Evolutionary conservation across 441 rosid genomes (phyloP).

Genomic region (Adansonia madagascariensis): DNA sequence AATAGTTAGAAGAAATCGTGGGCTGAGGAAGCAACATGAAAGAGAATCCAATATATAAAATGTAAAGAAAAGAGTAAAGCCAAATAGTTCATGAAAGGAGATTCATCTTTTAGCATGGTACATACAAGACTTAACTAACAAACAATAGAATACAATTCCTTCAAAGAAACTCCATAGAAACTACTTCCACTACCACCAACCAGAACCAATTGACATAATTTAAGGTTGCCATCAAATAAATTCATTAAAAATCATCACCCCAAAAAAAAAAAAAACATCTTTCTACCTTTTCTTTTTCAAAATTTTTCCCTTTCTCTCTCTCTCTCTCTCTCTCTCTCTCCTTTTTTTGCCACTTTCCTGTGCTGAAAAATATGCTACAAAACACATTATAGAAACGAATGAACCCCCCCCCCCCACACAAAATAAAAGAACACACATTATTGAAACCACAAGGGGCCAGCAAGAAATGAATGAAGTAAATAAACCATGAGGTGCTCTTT

Average conservation of each 20-base stretch:
- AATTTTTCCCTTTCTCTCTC: too few species aligned
- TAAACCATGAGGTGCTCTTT: conserved; percentile 21
- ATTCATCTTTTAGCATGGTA: conserved; percentile 33
- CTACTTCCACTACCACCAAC: conserved; percentile 92
- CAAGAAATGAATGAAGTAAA: conserved; percentile 23
- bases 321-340: conserved; percentile 28
- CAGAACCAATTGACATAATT: conserved; percentile 39
- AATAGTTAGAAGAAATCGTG: conserved; percentile 38
- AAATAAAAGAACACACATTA: conserved; percentile 1
- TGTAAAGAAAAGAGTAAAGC: conserved; percentile 6
- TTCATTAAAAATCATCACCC: conserved; percentile 32
- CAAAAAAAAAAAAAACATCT: too few species aligned
- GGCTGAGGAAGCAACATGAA: conserved; percentile 39
- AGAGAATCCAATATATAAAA: conserved; percentile 38
- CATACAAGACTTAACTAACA: conserved; percentile 61
- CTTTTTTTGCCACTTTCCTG: conserved; percentile 11
- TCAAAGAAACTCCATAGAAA: conserved; percentile 31
- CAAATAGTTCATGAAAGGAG: conserved; percentile 25
- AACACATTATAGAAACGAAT: conserved; percentile 26
- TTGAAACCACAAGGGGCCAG: conserved; percentile 32
- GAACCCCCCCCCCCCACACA: conserved; percentile 14
- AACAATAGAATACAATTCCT: conserved; percentile 31
- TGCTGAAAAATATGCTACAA: conserved; percentile 26
- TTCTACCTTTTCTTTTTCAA: too few species aligned
- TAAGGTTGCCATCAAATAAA: conserved; percentile 40